phyloP scores from a whole-genome alignment of 257 asterid species.

The Craterostigma plantagineum region DNA sequence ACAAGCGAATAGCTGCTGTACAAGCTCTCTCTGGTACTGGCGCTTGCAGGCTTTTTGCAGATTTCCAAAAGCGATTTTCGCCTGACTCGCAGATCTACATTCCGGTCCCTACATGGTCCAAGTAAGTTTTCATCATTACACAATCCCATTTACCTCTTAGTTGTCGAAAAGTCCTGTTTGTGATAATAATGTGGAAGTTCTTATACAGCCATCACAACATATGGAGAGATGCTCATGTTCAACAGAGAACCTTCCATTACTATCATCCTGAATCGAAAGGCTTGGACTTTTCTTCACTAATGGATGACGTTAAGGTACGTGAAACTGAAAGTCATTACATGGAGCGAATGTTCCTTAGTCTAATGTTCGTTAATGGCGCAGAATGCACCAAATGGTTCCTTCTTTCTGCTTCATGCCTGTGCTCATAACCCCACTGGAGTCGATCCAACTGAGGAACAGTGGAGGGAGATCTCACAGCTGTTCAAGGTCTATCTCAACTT shows the following conservation, averaged over 20 bases:
- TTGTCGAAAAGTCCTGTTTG: slow-evolving; percentile 6
- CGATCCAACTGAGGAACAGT: slow-evolving; percentile 93
- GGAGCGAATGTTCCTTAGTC: neutral
- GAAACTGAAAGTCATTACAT: neutral
- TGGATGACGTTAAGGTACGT: slow-evolving; percentile 74
- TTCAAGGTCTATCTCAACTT: slow-evolving; percentile 38
- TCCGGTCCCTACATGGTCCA: slow-evolving; percentile 95
- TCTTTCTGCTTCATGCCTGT: slow-evolving; percentile 95
- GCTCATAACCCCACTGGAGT: slow-evolving; percentile 99
- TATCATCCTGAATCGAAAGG: slow-evolving; percentile 86
- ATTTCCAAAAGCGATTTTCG: slow-evolving; percentile 80
- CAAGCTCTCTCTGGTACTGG: slow-evolving; percentile 97
- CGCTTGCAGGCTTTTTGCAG: slow-evolving; percentile 94
- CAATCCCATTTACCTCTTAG: slow-evolving; percentile 1
- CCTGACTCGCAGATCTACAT: slow-evolving; percentile 77
- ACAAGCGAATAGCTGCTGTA: slow-evolving; percentile 72
- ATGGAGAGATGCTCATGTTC: slow-evolving; percentile 94
- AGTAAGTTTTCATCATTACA: slow-evolving; percentile 32
- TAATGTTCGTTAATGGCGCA: slow-evolving; percentile 9
- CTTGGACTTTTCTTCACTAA: slow-evolving; percentile 62
- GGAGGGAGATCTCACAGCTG: slow-evolving; percentile 82
- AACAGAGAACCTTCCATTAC: slow-evolving; percentile 70
- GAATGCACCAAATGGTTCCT: slow-evolving; percentile 89
- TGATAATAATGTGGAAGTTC: slow-evolving; percentile 7
- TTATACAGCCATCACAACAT: slow-evolving; percentile 87